phyloP scores from a whole-genome alignment of 768 basidiomycete species.

The Podaxis rugospora region DNA sequence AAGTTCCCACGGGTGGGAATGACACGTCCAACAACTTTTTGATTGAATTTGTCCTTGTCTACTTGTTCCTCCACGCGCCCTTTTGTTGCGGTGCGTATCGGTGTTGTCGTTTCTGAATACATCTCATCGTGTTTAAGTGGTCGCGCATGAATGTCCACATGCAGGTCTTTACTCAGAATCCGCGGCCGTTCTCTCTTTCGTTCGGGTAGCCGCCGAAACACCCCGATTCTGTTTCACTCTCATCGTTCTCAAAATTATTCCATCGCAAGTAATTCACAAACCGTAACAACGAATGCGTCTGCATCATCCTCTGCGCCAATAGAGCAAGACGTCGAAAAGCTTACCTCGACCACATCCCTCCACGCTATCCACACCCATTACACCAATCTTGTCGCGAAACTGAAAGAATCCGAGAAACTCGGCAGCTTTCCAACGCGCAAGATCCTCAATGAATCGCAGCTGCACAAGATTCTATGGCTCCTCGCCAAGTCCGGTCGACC shows the following conservation, averaged over 20 bases:
- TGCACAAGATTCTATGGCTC: constrained; percentile 35
- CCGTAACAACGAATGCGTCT: background rate
- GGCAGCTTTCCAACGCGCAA: background rate
- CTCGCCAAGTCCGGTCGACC: constrained; percentile 50
- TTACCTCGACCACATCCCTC: constrained; percentile 21
- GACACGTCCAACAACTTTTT: constrained; percentile 25
- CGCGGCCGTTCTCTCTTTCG: constrained; percentile 21
- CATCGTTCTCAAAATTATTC: constrained; percentile 14
- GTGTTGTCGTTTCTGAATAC: constrained; percentile 15
- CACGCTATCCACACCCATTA: constrained; percentile 34
- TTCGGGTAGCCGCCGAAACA: constrained; percentile 2
- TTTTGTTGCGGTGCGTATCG: constrained; percentile 9
- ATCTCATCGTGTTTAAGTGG: constrained; percentile 12
- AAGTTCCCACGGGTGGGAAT: constrained; percentile 27
- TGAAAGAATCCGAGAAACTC: constrained; percentile 17
- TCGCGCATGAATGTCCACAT: constrained; percentile 64
- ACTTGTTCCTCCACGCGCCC: constrained; percentile 1
- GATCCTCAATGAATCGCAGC: constrained; percentile 22
- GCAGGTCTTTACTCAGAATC: constrained; percentile 36
- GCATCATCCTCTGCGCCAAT: constrained; percentile 16
- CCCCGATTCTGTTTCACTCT: background rate
- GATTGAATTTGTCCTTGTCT: constrained; percentile 16
- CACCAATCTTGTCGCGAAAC: constrained; percentile 24
- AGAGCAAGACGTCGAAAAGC: constrained; percentile 15
- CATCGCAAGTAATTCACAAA: background rate